Conservation (phyloP, 2,329 filamentous ascomycete genomes). For the Penicillium hordei region DNA sequence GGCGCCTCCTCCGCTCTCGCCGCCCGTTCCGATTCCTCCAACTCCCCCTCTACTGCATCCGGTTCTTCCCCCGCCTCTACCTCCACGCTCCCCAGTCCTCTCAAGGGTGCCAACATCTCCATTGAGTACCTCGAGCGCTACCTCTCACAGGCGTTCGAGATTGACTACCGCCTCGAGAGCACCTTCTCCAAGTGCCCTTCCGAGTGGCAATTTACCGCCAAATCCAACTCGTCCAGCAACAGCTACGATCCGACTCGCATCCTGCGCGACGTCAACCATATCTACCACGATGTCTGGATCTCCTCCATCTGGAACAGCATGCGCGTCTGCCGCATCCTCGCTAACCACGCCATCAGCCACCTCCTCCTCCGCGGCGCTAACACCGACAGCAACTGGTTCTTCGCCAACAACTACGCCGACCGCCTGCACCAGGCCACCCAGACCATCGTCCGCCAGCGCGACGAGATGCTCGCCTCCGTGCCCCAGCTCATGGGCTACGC, state of each 20-base stretch:
- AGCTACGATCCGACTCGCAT: neutral
- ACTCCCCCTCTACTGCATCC: neutral
- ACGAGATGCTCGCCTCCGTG: neutral
- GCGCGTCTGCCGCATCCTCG: neutral
- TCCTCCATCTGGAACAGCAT: neutral
- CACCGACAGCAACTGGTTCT: neutral
- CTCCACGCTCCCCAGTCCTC: neutral
- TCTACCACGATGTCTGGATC: neutral
- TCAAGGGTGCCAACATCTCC: neutral
- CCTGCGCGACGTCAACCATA: neutral
- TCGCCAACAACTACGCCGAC: neutral
- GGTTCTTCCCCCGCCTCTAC: neutral
- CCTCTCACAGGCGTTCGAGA: neutral
- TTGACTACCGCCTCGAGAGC: neutral
- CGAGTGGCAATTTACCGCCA: neutral
- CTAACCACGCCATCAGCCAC: neutral
- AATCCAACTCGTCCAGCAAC: neutral
- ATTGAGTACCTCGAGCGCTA: neutral
- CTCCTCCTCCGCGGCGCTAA: neutral
- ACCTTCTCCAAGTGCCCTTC: neutral
- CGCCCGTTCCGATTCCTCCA: neutral
- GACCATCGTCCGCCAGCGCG: neutral
- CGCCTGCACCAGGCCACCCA: neutral
- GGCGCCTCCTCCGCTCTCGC: neutral
- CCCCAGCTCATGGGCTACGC: neutral